Percentiles rank a stretch among this genome's conserved stretches.
Evolutionary conservation across 441 rosid species (phyloP).

Genomic region (Kokia cookei): DNA sequence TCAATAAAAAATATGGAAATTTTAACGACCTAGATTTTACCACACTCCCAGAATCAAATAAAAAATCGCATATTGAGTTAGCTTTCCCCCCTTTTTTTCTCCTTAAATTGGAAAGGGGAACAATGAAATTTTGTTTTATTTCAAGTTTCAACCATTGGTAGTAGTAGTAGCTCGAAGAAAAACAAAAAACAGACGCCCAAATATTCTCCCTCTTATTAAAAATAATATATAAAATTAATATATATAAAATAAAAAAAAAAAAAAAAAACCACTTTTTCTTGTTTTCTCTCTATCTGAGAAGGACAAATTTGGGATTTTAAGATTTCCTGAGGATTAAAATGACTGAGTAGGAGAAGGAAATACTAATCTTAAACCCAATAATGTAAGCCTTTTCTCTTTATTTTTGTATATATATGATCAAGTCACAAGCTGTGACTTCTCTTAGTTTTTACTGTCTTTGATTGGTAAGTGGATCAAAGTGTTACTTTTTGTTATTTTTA

Average conservation of each 20-base stretch:
- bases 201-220: background rate
- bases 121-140: background rate
- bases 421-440: background rate
- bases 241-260: background rate
- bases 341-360: background rate
- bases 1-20: conserved; percentile 5
- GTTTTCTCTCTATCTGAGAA: background rate
- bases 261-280: background rate
- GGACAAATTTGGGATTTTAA: conserved; percentile 6
- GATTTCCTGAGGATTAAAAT: background rate
- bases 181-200: conserved; percentile 4
- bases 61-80: conserved; percentile 15
- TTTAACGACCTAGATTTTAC: conserved; percentile 10
- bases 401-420: background rate
- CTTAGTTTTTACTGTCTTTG: background rate
- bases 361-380: background rate
- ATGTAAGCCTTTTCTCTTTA: background rate
- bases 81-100: background rate
- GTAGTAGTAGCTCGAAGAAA: background rate
- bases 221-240: background rate
- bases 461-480: background rate
- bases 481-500: background rate
- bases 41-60: conserved; percentile 15
- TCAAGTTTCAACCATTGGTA: conserved; percentile 6
- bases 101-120: background rate